Percentiles rank a stretch among this genome's conserved stretches.
Conservation (phyloP, 257 asterid species). For the Nicotiana sylvestris region DNA sequence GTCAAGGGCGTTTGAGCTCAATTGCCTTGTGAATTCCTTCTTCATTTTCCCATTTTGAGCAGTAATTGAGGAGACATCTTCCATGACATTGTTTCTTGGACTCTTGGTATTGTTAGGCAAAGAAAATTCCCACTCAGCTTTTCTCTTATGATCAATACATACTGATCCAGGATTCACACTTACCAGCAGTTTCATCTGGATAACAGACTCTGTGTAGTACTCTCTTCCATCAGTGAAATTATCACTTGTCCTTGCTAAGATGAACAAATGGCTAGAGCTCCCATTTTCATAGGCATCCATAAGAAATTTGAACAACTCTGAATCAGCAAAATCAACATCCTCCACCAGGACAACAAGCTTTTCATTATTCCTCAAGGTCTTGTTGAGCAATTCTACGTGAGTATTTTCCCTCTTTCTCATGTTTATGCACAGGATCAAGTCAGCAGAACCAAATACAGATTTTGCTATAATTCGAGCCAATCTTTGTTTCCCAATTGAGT, state of each 20-base stretch:
- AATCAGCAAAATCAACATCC: constrained; percentile 49
- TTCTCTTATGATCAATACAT: constrained; percentile 44
- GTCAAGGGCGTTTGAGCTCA: constrained; percentile 48
- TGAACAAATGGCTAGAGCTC: constrained; percentile 26
- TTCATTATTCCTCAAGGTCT: constrained; percentile 35
- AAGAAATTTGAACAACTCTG: constrained; percentile 42
- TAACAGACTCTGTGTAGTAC: constrained; percentile 16
- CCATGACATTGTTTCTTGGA: constrained; percentile 28
- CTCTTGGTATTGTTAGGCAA: constrained; percentile 29
- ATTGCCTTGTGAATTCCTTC: constrained; percentile 22
- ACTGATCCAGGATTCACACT: constrained; percentile 15
- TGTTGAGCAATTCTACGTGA: constrained; percentile 34
- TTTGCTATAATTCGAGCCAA: constrained; percentile 55
- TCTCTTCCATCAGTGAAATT: neutral
- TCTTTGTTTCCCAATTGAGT: constrained; percentile 47
- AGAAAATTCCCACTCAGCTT: constrained; percentile 36
- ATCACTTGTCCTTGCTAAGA: constrained; percentile 37
- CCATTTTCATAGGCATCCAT: constrained; percentile 28
- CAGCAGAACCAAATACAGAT: constrained; percentile 53
- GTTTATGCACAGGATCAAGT: constrained; percentile 38
- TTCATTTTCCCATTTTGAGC: constrained; percentile 11
- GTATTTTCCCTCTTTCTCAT: constrained; percentile 28
- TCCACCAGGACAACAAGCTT: constrained; percentile 55
- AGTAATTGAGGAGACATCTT: constrained; percentile 25
- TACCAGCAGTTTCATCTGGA: constrained; percentile 43